Evolutionary conservation across 371 early-diverging fungal genomes (phyloP), one percentile per base, ranked within the genome.

Genomic region (Zancudomyces culisetae): DNA sequence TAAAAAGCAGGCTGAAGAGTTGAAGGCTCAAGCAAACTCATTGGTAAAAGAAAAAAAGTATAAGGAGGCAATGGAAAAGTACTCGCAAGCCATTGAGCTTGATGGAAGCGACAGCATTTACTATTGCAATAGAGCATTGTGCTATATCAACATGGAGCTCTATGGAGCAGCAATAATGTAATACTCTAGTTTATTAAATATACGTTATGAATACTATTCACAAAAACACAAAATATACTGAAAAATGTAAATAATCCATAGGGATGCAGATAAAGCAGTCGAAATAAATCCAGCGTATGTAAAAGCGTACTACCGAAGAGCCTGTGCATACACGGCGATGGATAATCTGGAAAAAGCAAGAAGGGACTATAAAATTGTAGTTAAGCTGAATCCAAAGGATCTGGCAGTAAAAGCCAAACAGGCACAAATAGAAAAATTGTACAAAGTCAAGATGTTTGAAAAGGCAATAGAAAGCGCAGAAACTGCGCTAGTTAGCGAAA

Each of bases 291-390:
- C 88, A 6, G 69, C 59, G 20, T 89, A 83, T 61, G 76, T 79
- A 58, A 97, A 97, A 75, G 94, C 79, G 0, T 89, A 88, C 60
- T 93, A 86, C 63, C 78, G 94, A 24, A 72, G 90, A 42, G 94
- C 90, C 0, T 72, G 77, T n/a, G 92, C 87, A 1, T 75, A 87
- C 53, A 79, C 87, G 79, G 85, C 81, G 0, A 66, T 91, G 60
- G 77, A 78, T 24, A 76, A 81, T 54, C 76, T 90, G 54, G 82
- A 84, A 60, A 87, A 86, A 27, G 83, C 88, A 2, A 69, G 86
- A 42, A 77, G 79, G 24, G 92, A 93, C 68, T 82, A 85, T 39
- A 73, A 72, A 55, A 70, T 80, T 35, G 94, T 85, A 39, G 71
- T 73, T 28, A 78, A 73, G 53, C 66, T 73, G 57, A 74, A 73